phyloP scores from a whole-genome alignment of 2,329 filamentous ascomycete species.

The Fusarium equiseti region DNA sequence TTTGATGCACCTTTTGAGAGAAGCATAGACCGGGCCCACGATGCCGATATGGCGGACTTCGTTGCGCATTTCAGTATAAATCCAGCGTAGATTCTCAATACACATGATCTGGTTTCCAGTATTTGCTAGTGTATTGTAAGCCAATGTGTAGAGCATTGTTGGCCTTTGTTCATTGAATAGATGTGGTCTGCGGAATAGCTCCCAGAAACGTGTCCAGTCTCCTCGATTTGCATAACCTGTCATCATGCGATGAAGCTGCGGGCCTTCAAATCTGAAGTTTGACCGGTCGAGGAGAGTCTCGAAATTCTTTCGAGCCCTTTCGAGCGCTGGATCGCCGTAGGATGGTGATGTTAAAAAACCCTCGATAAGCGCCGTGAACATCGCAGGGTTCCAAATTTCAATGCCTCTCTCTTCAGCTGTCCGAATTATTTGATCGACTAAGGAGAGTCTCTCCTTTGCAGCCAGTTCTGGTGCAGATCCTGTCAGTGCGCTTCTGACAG shows the following conservation, averaged over 20 bases:
- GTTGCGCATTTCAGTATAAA: slow-evolving; percentile 69
- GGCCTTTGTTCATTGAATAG: slow-evolving; percentile 63
- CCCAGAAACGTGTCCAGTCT: slow-evolving; percentile 71
- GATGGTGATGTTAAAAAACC: slow-evolving; percentile 51
- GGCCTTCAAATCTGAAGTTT: slow-evolving; percentile 55
- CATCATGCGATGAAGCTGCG: slow-evolving; percentile 58
- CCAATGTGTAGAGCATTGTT: slow-evolving; percentile 64
- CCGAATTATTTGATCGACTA: slow-evolving; percentile 59
- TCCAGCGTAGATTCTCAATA: slow-evolving; percentile 62
- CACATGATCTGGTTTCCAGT: slow-evolving; percentile 59
- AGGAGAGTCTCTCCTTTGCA: slow-evolving; percentile 50
- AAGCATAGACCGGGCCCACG: slow-evolving; percentile 57
- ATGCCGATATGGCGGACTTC: slow-evolving; percentile 65
- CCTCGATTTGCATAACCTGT: slow-evolving; percentile 58
- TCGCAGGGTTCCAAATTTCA: slow-evolving; percentile 57
- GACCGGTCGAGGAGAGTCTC: slow-evolving; percentile 58
- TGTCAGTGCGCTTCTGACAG: slow-evolving; percentile 56
- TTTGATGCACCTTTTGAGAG: slow-evolving; percentile 66
- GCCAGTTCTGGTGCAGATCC: slow-evolving; percentile 39
- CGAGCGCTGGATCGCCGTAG: slow-evolving; percentile 49
- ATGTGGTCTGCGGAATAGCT: slow-evolving; percentile 68
- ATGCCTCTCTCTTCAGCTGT: slow-evolving; percentile 61
- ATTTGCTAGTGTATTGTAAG: slow-evolving; percentile 63
- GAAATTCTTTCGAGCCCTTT: slow-evolving; percentile 58
- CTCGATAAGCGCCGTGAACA: slow-evolving; percentile 63